These are phyloP conservation scores for Aspergillus fischeri DNA, from an alignment of 2,329 filamentous ascomycete species.

Conservation along the genomic window DNA sequence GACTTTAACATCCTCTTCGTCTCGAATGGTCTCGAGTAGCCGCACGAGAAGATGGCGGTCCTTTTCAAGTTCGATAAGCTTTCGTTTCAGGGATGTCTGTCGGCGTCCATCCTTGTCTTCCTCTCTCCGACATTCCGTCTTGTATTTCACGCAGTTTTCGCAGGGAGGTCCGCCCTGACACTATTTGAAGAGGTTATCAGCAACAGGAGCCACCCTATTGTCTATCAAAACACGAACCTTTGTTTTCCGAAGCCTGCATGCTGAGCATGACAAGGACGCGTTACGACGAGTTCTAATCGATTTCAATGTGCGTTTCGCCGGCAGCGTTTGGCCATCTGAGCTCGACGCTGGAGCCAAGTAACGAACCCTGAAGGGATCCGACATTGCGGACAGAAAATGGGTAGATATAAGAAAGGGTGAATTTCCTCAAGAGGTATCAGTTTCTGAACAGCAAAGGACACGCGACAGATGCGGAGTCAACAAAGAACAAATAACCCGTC, in stretches of 20 bases:
- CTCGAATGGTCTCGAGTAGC: conserved; percentile 18
- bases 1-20: conserved; percentile 7
- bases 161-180: conserved; percentile 21
- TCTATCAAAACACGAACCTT: background rate
- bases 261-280: background rate
- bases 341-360: background rate
- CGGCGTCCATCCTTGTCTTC: conserved; percentile 20
- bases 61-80: conserved; percentile 19
- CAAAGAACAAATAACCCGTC: background rate
- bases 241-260: background rate
- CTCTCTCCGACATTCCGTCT: conserved; percentile 20
- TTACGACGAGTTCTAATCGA: background rate
- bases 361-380: background rate
- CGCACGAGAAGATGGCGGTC: conserved; percentile 17
- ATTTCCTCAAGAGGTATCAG: background rate
- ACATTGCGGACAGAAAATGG: background rate
- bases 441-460: background rate
- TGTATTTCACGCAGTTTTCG: conserved; percentile 16
- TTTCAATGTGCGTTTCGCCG: background rate
- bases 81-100: conserved; percentile 19
- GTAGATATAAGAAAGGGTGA: background rate
- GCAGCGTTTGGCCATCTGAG: background rate
- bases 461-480: background rate
- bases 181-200: conserved; percentile 11
- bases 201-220: background rate